Percentiles rank a stretch among this genome's conserved stretches.
phyloP scores from a whole-genome alignment of 306 rosid species.

The Cicer yamashitae region DNA sequence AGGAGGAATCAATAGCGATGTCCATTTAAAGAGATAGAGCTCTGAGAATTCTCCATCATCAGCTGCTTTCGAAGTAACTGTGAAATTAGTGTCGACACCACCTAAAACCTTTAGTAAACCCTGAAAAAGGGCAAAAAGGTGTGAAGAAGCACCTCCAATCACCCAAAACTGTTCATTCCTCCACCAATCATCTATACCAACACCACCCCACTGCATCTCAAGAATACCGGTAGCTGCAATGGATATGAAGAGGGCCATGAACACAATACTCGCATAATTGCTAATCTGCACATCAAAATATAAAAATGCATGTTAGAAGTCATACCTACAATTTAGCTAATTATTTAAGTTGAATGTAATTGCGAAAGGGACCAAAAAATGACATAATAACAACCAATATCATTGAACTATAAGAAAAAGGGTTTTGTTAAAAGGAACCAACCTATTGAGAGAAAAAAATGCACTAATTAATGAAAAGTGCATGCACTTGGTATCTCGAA shows the following conservation, averaged over 20 bases:
- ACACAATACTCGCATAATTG: conserved; percentile 81
- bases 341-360: conserved; percentile 8
- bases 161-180: conserved; percentile 93
- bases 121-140: conserved; percentile 77
- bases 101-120: conserved; percentile 84
- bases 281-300: conserved; percentile 61
- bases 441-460: background rate
- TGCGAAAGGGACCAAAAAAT: background rate
- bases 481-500: background rate
- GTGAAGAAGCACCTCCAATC: conserved; percentile 81
- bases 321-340: background rate
- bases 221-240: conserved; percentile 80
- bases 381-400: background rate
- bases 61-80: conserved; percentile 84
- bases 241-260: conserved; percentile 78
- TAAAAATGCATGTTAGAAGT: conserved; percentile 17
- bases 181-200: conserved; percentile 86
- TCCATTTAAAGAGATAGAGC: conserved; percentile 85
- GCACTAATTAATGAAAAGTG: background rate
- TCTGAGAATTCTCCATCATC: conserved; percentile 85
- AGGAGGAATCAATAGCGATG: conserved; percentile 73
- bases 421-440: background rate
- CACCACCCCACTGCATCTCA: conserved; percentile 91
- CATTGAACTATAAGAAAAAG: background rate
- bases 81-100: conserved; percentile 80